Conservation (phyloP, 805 yeast species). For the Kurtzmaniella fragi region DNA sequence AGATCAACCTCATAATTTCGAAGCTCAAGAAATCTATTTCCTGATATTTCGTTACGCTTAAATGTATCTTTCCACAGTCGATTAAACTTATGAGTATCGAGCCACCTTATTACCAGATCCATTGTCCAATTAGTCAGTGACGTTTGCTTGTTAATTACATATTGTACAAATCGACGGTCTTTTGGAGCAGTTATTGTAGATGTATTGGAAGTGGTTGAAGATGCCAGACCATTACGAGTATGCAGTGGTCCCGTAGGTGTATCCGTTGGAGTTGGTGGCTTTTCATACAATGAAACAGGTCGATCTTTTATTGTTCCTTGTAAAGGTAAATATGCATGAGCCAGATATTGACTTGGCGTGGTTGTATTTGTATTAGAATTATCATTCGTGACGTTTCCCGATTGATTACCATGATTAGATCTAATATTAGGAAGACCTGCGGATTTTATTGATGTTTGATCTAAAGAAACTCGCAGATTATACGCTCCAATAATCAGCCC, state of each 20-base stretch:
- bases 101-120: conserved; percentile 64
- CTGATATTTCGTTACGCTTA: conserved; percentile 49
- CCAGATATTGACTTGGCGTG: no score
- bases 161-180: conserved; percentile 37
- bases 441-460: no score
- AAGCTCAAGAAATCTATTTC: conserved; percentile 60
- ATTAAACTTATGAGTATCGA: conserved; percentile 63
- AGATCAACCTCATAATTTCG: conserved; percentile 55
- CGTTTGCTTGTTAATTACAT: conserved; percentile 39
- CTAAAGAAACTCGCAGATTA: no score
- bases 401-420: no score
- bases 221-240: conserved; percentile 29
- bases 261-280: not conserved
- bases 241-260: conserved; percentile 10
- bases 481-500: no score
- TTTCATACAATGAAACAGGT: not conserved
- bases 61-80: conserved; percentile 70
- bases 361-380: no score
- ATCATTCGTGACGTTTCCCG: no score
- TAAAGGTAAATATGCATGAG: no score
- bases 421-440: no score
- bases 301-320: not conserved
- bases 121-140: conserved; percentile 66
- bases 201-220: conserved; percentile 27
- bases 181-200: conserved; percentile 26